These are phyloP conservation scores for Sorghum bicolor DNA, from an alignment of 176 grass and related monocot genomes.

Conservation along the genomic window Sorghum_bicolor_NCBIv3 NC_012870.2:76696001-76696500, in stretches of 20 bases:
- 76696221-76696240: conserved; percentile 71
- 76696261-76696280: conserved; percentile 64
- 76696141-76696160: not conserved
- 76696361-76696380: not conserved
- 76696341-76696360: not conserved
- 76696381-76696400: conserved; percentile 48
- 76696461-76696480: conserved; percentile 86
- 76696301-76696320: conserved; percentile 35
- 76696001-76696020: conserved; percentile 22
- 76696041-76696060: not conserved
- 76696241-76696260: conserved; percentile 87
- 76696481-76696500: not conserved
- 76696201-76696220: conserved; percentile 24
- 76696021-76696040: conserved; percentile 32
- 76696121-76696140: not conserved
- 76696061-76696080: conserved; percentile 29
- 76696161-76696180: not conserved
- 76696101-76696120: not conserved
- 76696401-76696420: conserved; percentile 58
- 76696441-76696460: conserved; percentile 84
- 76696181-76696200: not conserved
- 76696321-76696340: not conserved
- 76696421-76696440: conserved; percentile 79
- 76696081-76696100: not conserved
- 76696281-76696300: conserved; percentile 96